Evolutionary conservation across 768 basidiomycete species (phyloP).

Genomic region (Astraeus odoratus): DNA sequence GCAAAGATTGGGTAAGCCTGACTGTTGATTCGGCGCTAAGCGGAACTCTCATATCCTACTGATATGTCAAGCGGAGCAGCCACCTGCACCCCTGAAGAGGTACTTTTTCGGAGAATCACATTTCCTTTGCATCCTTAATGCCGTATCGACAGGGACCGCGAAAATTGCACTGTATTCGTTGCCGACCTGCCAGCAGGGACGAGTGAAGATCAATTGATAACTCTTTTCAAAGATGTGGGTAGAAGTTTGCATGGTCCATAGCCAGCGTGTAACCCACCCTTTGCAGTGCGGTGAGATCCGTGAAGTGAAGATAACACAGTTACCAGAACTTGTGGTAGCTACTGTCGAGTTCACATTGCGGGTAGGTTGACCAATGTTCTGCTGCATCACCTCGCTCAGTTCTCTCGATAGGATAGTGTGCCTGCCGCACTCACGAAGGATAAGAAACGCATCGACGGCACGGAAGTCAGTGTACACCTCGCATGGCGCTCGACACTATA

Average conservation of each 20-base stretch:
- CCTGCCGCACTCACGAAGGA: constrained; percentile 90
- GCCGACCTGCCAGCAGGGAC: constrained; percentile 53
- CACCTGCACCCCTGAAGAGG: constrained; percentile 53
- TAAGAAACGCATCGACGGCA: constrained; percentile 74
- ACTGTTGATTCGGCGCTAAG: constrained; percentile 1
- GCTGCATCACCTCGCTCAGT: neutral
- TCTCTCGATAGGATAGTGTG: constrained; percentile 54
- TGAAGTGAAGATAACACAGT: constrained; percentile 70
- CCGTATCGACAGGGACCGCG: constrained; percentile 66
- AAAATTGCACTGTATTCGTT: constrained; percentile 89
- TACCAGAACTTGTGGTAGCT: constrained; percentile 59
- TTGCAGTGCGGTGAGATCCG: constrained; percentile 79
- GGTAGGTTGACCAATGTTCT: constrained; percentile 17
- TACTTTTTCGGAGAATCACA: constrained; percentile 18
- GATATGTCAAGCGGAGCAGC: constrained; percentile 40
- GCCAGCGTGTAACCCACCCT: constrained; percentile 8
- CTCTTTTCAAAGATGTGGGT: constrained; percentile 82
- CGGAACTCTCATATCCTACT: neutral
- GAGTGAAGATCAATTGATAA: constrained; percentile 58
- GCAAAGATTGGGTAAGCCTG: constrained; percentile 47
- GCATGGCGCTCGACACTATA: constrained; percentile 94
- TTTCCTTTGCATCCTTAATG: neutral
- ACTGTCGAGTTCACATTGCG: constrained; percentile 82
- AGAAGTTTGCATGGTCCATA: neutral
- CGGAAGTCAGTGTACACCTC: constrained; percentile 79